These are phyloP conservation scores for Xylaria venustula DNA, from an alignment of 495 filamentous ascomycete genomes.

Conservation along the genomic window DNA sequence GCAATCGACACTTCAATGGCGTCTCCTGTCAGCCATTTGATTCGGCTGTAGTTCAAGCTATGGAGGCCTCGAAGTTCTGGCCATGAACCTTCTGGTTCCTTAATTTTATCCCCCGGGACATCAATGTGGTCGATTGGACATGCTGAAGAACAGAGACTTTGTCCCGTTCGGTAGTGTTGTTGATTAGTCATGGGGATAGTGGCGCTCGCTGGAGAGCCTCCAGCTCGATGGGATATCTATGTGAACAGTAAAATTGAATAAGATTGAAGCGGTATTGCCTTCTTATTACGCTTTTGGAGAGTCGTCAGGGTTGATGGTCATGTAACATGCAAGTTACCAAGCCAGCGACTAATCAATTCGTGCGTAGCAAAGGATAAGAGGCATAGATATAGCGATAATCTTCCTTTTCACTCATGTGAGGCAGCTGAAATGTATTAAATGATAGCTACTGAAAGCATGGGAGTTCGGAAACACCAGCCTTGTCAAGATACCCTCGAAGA, in stretches of 20 bases:
- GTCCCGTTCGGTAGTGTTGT: background rate
- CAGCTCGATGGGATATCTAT: slow-evolving; percentile 5
- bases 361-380: too few relatives aligned
- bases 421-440: background rate
- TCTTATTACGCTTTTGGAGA: too few relatives aligned
- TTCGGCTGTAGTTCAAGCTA: slow-evolving; percentile 17
- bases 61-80: slow-evolving; percentile 23
- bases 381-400: background rate
- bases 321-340: too few relatives aligned
- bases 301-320: too few relatives aligned
- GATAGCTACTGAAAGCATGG: background rate
- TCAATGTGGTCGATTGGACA: slow-evolving; percentile 16
- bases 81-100: background rate
- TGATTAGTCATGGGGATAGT: background rate
- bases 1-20: slow-evolving; percentile 20
- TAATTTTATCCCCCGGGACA: background rate
- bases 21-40: slow-evolving; percentile 12
- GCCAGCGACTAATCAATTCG: too few relatives aligned
- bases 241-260: background rate
- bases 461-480: background rate
- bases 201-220: background rate
- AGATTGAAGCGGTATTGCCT: too few relatives aligned
- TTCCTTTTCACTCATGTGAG: background rate
- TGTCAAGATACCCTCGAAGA: background rate
- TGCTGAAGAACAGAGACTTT: background rate